Evolutionary conservation across 2,329 filamentous ascomycete genomes (phyloP).

Genomic region (Beauveria bassiana): DNA sequence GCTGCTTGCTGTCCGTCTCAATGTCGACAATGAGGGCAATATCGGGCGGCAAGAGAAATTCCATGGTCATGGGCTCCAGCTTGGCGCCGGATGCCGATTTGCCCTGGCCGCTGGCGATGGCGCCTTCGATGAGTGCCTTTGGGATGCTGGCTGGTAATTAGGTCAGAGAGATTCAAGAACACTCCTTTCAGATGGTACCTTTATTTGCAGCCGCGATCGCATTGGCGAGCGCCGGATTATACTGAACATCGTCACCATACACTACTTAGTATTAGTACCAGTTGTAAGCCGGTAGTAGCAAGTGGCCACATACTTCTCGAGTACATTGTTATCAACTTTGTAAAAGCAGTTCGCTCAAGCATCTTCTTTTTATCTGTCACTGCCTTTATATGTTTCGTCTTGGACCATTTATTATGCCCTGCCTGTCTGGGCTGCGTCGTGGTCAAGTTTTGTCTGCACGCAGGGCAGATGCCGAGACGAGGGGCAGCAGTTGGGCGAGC

Average conservation of each 20-base stretch:
- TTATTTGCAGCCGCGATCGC: conserved; percentile 74
- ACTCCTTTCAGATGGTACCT: conserved; percentile 31
- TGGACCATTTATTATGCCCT: conserved; percentile 91
- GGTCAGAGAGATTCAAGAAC: conserved; percentile 4
- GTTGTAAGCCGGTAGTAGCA: neutral
- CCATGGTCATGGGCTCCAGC: conserved; percentile 71
- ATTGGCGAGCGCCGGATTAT: conserved; percentile 69
- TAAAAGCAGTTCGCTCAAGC: conserved; percentile 57
- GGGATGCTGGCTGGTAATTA: conserved; percentile 58
- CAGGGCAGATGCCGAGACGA: conserved; percentile 31
- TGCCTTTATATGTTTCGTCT: conserved; percentile 92
- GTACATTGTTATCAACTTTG: conserved; percentile 65
- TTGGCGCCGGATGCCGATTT: conserved; percentile 64
- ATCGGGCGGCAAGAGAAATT: conserved; percentile 70
- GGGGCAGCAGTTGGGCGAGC: neutral
- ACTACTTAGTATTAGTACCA: conserved; percentile 37
- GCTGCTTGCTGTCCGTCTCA: conserved; percentile 73
- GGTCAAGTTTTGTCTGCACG: conserved; percentile 42
- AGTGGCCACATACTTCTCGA: conserved; percentile 54
- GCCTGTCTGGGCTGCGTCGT: conserved; percentile 40
- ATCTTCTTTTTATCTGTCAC: conserved; percentile 76
- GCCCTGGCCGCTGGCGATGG: conserved; percentile 84
- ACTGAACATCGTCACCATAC: conserved; percentile 63
- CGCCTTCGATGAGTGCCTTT: conserved; percentile 74
- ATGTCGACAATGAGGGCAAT: conserved; percentile 77